phyloP scores from a whole-genome alignment of 305 asterid genomes.

The Nicotiana rustica region DNA sequence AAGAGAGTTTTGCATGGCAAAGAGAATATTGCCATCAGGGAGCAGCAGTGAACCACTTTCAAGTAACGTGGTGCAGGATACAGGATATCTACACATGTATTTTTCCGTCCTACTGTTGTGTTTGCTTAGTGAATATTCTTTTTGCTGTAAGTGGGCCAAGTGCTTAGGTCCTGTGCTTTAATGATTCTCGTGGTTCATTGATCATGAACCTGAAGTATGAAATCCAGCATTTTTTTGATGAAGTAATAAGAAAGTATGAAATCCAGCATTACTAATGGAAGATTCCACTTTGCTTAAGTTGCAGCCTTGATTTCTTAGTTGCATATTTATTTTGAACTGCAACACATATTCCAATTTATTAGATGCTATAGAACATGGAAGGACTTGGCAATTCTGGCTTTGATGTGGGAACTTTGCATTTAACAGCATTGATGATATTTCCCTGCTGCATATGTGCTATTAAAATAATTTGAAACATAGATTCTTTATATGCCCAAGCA shows the following conservation, averaged over 20 bases:
- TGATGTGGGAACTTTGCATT: not conserved
- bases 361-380: conserved; percentile 21
- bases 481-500: not conserved
- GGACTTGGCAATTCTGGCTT: not conserved
- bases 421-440: not conserved
- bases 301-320: conserved; percentile 26
- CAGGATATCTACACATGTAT: conserved; percentile 19
- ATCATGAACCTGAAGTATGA: conserved; percentile 9
- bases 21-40: conserved; percentile 12
- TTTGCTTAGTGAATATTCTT: conserved; percentile 13
- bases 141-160: conserved; percentile 16
- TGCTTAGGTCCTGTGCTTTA: conserved; percentile 13
- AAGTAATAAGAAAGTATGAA: not conserved
- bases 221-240: not conserved
- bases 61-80: not conserved
- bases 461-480: not conserved
- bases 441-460: conserved; percentile 5
- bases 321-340: conserved; percentile 18
- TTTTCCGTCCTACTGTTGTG: not conserved
- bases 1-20: not conserved
- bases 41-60: conserved; percentile 6
- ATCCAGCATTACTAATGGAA: not conserved
- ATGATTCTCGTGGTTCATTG: conserved; percentile 20
- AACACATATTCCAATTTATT: conserved; percentile 10
- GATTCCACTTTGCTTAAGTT: conserved; percentile 19